Evolutionary conservation across 768 basidiomycete species (phyloP).

Genomic region (Dioszegia hungarica): DNA sequence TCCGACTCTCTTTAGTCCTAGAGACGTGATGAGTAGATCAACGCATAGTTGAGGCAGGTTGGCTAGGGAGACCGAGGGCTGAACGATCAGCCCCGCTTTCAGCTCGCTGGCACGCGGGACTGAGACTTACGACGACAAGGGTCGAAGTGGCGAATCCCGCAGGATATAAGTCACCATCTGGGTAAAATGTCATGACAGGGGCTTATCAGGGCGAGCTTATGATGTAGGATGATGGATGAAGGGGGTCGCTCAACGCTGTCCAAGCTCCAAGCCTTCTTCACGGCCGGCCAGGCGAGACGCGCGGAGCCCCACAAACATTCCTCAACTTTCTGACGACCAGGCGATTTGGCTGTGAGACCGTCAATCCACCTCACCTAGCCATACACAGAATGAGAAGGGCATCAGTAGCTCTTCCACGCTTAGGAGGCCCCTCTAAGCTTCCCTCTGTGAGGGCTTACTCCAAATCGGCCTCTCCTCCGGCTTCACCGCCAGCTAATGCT

Average conservation of each 20-base stretch:
- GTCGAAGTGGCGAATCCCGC: neutral
- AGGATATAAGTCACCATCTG: conserved; percentile 1
- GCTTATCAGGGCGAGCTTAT: neutral
- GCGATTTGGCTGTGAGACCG: too few relatives aligned
- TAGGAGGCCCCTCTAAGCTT: neutral
- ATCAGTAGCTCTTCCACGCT: neutral
- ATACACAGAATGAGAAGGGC: neutral
- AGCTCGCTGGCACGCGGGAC: neutral
- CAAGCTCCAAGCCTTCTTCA: neutral
- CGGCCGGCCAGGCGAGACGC: too few relatives aligned
- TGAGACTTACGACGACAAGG: conserved; percentile 16
- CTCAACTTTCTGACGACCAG: too few relatives aligned
- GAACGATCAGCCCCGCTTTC: neutral
- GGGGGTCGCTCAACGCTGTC: neutral
- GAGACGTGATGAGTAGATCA: conserved; percentile 67
- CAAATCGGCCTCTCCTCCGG: neutral
- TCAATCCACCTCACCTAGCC: too few relatives aligned
- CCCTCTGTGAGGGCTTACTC: neutral
- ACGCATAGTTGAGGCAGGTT: conserved; percentile 75
- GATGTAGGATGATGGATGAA: neutral
- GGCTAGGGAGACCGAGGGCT: conserved; percentile 73
- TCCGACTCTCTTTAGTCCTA: conserved; percentile 61
- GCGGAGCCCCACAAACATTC: conserved; percentile 11
- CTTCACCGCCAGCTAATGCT: conserved; percentile 4
- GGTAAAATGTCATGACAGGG: conserved; percentile 22